Base-by-base conservation (phyloP, 192 early-diverging fungal species). In the Coemansia sp. region DNA sequence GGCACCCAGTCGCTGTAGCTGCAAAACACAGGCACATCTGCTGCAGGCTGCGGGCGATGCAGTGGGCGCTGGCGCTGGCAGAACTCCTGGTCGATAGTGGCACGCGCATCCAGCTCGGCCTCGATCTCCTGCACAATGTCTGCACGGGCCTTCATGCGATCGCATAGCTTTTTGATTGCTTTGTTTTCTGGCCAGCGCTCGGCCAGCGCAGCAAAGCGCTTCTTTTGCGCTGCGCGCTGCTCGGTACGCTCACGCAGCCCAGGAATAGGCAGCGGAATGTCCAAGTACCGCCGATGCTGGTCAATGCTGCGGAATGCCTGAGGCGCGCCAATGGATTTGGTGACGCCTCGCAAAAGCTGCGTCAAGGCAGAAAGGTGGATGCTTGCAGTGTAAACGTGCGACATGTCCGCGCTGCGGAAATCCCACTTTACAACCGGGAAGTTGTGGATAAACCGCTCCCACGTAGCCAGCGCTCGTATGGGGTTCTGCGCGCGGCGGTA, bases 341-440 rank as follows among this genome's bases (percentile, higher is more conserved):
- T 53, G 20, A 59, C 55, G 7, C 65, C 72, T 7, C 65, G 64
- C 50, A 72, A 37, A 12, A 79, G 23, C n/a, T 72, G 39, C 3
- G 64, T 68, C 70, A 61, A 63, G 14, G 70, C 70, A 0, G 54
- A 45, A 11, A 62, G 23, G 53, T 79, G 76, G 51, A 79, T 68
- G 26, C 40, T 41, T 14, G 57, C 63, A 1, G 76, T 79, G 40
- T 68, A 72, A 41, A 39, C 35, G 58, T 61, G 40, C 15, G 76
- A 48, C 3, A 64, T 30, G 13, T 66, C 76, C 13, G 70, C 76
- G 51, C 61, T 39, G 13, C 76, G 68, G 30, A 65, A 57, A 40
- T 69, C 68, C 76, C 76, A 79, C 13, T 61, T 65, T 15, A 69
- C 65, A 21, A 79, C 37, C 1, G 76, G 76, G 38, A 57, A 79